phyloP scores from a whole-genome alignment of 495 filamentous ascomycete species.

The Trichoderma erinaceum region DNA sequence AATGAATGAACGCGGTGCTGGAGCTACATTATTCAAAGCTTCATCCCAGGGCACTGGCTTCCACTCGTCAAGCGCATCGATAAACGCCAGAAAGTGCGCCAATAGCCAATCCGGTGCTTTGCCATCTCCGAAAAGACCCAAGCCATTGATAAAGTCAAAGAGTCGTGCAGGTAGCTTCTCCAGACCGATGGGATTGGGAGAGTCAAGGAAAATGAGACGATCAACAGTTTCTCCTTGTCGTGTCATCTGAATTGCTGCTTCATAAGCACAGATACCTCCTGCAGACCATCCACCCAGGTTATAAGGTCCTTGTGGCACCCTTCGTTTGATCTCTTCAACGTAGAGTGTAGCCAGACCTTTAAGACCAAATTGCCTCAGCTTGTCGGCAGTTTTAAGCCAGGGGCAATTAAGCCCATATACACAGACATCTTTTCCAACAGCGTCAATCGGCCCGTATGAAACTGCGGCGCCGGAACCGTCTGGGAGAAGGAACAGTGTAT shows the following conservation, averaged over 20 bases:
- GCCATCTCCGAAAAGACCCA: slow-evolving; percentile 71
- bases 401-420: slow-evolving; percentile 62
- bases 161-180: slow-evolving; percentile 71
- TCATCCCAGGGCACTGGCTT: slow-evolving; percentile 43
- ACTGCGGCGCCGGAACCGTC: slow-evolving; percentile 69
- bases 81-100: slow-evolving; percentile 74
- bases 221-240: slow-evolving; percentile 63
- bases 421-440: slow-evolving; percentile 44
- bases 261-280: slow-evolving; percentile 83
- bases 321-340: slow-evolving; percentile 51
- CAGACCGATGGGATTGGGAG: slow-evolving; percentile 70
- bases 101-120: slow-evolving; percentile 73
- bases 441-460: slow-evolving; percentile 53
- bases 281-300: slow-evolving; percentile 74
- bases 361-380: slow-evolving; percentile 48
- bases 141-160: slow-evolving; percentile 70
- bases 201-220: slow-evolving; percentile 73
- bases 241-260: slow-evolving; percentile 67
- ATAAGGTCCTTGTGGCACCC: slow-evolving; percentile 63
- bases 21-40: slow-evolving; percentile 47
- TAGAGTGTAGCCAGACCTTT: slow-evolving; percentile 52
- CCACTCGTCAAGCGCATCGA: slow-evolving; percentile 69
- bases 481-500: slow-evolving; percentile 65
- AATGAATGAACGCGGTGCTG: slow-evolving; percentile 55
- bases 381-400: slow-evolving; percentile 50